Percentiles rank a stretch among this genome's conserved stretches.
These are phyloP conservation scores for Fragilariopsis cylindrus DNA, from an alignment of 108 stramenopile genomes.

Conservation along the genomic window DNA sequence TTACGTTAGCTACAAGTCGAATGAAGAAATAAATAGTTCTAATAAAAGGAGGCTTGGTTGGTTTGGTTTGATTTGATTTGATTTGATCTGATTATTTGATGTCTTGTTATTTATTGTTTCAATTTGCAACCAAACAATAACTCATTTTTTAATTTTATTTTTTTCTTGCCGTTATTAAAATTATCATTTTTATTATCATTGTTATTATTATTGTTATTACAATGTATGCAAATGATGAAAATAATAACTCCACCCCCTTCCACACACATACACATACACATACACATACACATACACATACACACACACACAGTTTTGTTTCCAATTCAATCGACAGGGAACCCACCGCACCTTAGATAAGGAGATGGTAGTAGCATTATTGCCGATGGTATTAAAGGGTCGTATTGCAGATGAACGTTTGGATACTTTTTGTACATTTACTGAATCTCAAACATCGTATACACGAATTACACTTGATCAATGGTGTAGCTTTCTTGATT, in stretches of 20 bases:
- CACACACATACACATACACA: neutral
- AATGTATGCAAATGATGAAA: neutral
- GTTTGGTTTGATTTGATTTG: too few relatives aligned
- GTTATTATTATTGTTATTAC: neutral
- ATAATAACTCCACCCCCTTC: neutral
- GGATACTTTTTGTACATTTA: slow-evolving; percentile 66
- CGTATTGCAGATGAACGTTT: slow-evolving; percentile 55
- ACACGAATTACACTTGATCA: slow-evolving; percentile 84
- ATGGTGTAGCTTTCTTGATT: slow-evolving; percentile 88
- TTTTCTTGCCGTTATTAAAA: slow-evolving; percentile 5
- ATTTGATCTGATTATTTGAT: too few relatives aligned
- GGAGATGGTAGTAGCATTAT: slow-evolving; percentile 79
- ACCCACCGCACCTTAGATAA: slow-evolving; percentile 92
- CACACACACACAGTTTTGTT: slow-evolving; percentile 58
- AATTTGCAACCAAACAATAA: neutral
- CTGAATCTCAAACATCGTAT: slow-evolving; percentile 53
- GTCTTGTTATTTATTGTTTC: neutral
- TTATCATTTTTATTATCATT: slow-evolving; percentile 1
- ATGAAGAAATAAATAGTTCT: too few relatives aligned
- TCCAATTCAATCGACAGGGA: slow-evolving; percentile 89
- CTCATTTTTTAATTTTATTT: slow-evolving; percentile 13
- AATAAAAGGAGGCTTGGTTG: too few relatives aligned
- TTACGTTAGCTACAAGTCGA: too few relatives aligned
- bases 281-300: neutral
- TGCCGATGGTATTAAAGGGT: slow-evolving; percentile 63